Percentiles rank a stretch among this genome's conserved stretches.
Evolutionary conservation across 2,329 filamentous ascomycete genomes (phyloP).

Genomic region (Cordyceps cateniannulata): DNA sequence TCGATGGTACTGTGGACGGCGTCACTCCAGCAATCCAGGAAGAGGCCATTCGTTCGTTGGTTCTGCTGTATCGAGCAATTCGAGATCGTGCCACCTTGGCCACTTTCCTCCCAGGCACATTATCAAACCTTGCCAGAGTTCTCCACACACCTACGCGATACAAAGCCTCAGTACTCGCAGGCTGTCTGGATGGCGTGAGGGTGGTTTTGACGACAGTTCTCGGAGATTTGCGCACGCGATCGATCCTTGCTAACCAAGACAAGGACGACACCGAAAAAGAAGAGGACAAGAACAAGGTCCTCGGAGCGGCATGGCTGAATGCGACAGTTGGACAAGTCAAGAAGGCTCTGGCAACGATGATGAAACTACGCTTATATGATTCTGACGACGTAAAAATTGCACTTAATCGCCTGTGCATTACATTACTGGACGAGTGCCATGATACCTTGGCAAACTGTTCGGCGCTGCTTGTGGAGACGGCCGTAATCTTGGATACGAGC

Average conservation of each 20-base stretch:
- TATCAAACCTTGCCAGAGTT: slow-evolving; percentile 73
- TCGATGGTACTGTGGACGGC: slow-evolving; percentile 65
- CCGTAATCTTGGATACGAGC: slow-evolving; percentile 60
- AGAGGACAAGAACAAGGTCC: slow-evolving; percentile 26
- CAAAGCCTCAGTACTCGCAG: slow-evolving; percentile 54
- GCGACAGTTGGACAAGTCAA: slow-evolving; percentile 78
- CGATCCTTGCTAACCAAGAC: slow-evolving; percentile 33
- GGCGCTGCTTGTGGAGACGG: slow-evolving; percentile 70
- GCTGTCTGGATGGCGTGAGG: slow-evolving; percentile 53
- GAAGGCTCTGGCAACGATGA: slow-evolving; percentile 69
- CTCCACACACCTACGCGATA: slow-evolving; percentile 60
- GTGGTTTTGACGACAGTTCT: slow-evolving; percentile 48
- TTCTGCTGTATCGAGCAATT: slow-evolving; percentile 55
- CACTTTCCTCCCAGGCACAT: slow-evolving; percentile 79
- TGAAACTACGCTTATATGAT: slow-evolving; percentile 68
- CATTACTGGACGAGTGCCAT: slow-evolving; percentile 72
- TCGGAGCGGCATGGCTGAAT: slow-evolving; percentile 62
- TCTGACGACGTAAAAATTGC: slow-evolving; percentile 61
- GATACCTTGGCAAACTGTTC: slow-evolving; percentile 63
- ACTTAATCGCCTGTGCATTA: slow-evolving; percentile 65
- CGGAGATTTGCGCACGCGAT: slow-evolving; percentile 49
- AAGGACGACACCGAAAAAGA: slow-evolving; percentile 19
- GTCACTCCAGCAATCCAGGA: slow-evolving; percentile 62
- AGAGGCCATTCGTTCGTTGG: slow-evolving; percentile 60
- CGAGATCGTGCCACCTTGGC: slow-evolving; percentile 69